These are phyloP conservation scores for Stephanodiscus minutulus DNA, from an alignment of 108 stramenopile genomes.

Conservation along the genomic window DNA sequence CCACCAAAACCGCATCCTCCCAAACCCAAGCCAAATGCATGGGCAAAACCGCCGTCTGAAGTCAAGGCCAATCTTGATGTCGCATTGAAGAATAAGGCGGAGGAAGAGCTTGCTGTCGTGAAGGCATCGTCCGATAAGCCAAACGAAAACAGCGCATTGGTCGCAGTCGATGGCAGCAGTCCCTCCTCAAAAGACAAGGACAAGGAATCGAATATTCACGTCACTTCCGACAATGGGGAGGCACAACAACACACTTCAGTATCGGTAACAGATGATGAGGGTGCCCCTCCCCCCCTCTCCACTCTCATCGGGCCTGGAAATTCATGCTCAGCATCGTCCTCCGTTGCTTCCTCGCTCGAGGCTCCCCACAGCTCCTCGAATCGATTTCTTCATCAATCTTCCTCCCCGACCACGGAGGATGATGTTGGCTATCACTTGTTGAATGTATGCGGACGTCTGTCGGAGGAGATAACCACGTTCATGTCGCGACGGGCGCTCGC, in stretches of 20 bases:
- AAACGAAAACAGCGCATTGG: background rate
- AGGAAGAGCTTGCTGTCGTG: slow-evolving; percentile 1
- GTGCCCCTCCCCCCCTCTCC: slow-evolving; percentile 61
- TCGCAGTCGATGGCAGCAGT: background rate
- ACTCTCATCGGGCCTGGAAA: slow-evolving; percentile 73
- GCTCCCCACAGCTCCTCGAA: slow-evolving; percentile 67
- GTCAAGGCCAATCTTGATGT: slow-evolving; percentile 6
- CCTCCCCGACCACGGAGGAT: slow-evolving; percentile 51
- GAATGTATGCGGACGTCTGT: slow-evolving; percentile 73
- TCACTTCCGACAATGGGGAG: slow-evolving; percentile 1
- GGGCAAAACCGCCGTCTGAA: slow-evolving; percentile 13
- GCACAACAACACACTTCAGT: slow-evolving; percentile 17
- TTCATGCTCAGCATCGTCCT: slow-evolving; percentile 75
- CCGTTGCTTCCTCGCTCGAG: slow-evolving; percentile 85
- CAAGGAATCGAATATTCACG: background rate
- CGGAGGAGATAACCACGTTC: slow-evolving; percentile 73
- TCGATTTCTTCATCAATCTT: slow-evolving; percentile 49
- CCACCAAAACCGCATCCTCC: background rate
- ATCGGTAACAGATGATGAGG: slow-evolving; percentile 35
- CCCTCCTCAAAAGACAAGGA: background rate
- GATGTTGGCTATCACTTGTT: slow-evolving; percentile 86
- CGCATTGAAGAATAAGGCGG: slow-evolving; percentile 5
- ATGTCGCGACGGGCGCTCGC: slow-evolving; percentile 77
- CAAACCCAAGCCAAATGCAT: slow-evolving; percentile 28
- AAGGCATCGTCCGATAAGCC: background rate